Evolutionary conservation across 2,329 filamentous ascomycete genomes (phyloP), one percentile per base, ranked within the genome.

Genomic region (Colletotrichum liaoningense): DNA sequence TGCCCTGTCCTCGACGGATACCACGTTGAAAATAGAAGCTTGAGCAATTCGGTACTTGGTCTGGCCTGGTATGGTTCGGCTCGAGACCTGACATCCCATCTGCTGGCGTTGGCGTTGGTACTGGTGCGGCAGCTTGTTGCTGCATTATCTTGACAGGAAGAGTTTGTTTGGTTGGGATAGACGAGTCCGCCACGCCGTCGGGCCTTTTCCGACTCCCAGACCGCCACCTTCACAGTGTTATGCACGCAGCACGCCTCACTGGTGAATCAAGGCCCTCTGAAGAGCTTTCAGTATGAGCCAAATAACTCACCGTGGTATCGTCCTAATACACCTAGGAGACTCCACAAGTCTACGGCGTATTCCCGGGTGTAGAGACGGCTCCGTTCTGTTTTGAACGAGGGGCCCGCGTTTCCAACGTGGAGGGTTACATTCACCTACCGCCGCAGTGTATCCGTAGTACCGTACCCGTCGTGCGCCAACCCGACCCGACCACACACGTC

Each of bases 341-440:
- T 11, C 42, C 42, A 49, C 42, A 49, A 49, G 16, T 49, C 42
- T n/a, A 49, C 42, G 42, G 42, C 42, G 42, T n/a, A 5, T 24
- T 42, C 11, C 12, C 26, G 33, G 59, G n/a, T 35, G 46, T 28
- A 63, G 46, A 38, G 12, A 46, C 60, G 16, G 28, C n/a, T 24
- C 46, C 59, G 59, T 63, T 59, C 59, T 72, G 66, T 69, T 72
- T 72, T 72, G 69, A 66, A 72, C 58, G 58, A 69, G 58, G 26
- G 42, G 57, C 26, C n/a, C 8, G 14, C 42, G 33, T 55, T 14
- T n/a, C 35, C 33, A 63, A 52, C 57, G 69, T 69, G 69, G 69
- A 72, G 69, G 66, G 69, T 69, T 72, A 56, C 65, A 72, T 35
- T 63, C 19, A 49, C 42, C 42, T 49, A 49, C 42, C 42, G 42